Conservation (phyloP, 768 basidiomycete genomes). For the Psilocybe subaeruginosa region DNA sequence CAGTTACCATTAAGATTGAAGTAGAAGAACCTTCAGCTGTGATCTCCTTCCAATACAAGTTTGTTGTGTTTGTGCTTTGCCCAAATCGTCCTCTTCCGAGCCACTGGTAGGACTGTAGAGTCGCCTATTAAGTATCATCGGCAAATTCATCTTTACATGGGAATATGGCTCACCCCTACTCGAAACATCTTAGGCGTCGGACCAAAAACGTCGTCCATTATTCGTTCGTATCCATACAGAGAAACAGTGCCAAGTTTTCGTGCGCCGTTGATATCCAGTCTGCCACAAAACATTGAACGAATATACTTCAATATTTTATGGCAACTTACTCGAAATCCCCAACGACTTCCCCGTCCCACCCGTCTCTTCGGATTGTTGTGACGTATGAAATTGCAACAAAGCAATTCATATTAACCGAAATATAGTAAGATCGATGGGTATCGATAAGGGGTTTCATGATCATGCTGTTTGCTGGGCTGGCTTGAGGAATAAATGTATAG, state of each 20-base stretch:
- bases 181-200: slow-evolving; percentile 29
- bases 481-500: slow-evolving; percentile 42
- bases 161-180: slow-evolving; percentile 23
- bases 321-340: slow-evolving; percentile 49
- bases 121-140: background rate
- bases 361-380: slow-evolving; percentile 43
- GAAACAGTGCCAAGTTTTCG: background rate
- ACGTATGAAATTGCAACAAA: slow-evolving; percentile 53
- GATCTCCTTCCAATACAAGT: slow-evolving; percentile 21
- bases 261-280: background rate
- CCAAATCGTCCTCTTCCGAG: slow-evolving; percentile 13
- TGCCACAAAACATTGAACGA: background rate
- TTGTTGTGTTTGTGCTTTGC: slow-evolving; percentile 2
- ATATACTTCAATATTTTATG: background rate
- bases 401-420: slow-evolving; percentile 50
- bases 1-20: slow-evolving; percentile 10
- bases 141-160: background rate
- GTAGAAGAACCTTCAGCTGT: slow-evolving; percentile 5
- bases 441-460: slow-evolving; percentile 34
- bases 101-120: slow-evolving; percentile 21
- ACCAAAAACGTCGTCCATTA: background rate
- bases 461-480: slow-evolving; percentile 40
- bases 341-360: slow-evolving; percentile 44
- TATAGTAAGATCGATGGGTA: slow-evolving; percentile 41
- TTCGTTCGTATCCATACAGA: background rate